Evolutionary conservation across 2,329 filamentous ascomycete species (phyloP), one percentile per base, ranked within the genome.

Genomic region (Pseudogymnoascus sp.): DNA sequence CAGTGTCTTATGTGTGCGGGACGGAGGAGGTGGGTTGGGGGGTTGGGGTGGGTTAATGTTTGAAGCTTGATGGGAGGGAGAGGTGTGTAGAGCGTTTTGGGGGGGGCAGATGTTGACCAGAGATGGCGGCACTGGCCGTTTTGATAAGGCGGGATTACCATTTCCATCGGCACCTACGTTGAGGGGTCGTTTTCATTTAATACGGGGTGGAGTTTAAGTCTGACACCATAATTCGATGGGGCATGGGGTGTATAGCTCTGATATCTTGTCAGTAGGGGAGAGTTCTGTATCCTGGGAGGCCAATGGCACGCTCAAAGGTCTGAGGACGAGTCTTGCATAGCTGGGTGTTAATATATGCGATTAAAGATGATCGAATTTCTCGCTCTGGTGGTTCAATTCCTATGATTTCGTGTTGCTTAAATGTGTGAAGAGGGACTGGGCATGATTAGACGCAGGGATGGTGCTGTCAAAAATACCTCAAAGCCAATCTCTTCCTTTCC

Each of bases 1-100:
- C 74, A 77, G 42, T 86, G 84, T 66, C 67, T 86, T 47, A 73
- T 71, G 4, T 86, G 84, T 67, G 80, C 81, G 0, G 78, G 78
- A 7, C 71, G 71, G 50, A 75, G 61, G 56, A 40, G 28, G 28
- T 66, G 65, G 65, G 62, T 65, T 53, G 65, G 64, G 4, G 65
- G 65, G 2, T 12, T 64, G 5, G 62, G 65, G 12, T 66, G 65
- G 65, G 63, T 66, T 53, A 33, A 59, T 59, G 59, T 25, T 37
- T 62, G 59, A 60, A 18, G 47, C 2, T 31, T 31, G 6, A n/a
- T 5, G 18, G 4, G 12, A 2, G 23, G 44, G 12, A 2, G 23
- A 23, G 14, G 47, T 23, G 21, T 53, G 25, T 53, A 53, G 47
- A 53, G 7, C 23, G 44, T n/a, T 47, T 50, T 50, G 44, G 12